Conservation (phyloP, 805 yeast genomes). For the Metschnikowia gelsemii region DNA sequence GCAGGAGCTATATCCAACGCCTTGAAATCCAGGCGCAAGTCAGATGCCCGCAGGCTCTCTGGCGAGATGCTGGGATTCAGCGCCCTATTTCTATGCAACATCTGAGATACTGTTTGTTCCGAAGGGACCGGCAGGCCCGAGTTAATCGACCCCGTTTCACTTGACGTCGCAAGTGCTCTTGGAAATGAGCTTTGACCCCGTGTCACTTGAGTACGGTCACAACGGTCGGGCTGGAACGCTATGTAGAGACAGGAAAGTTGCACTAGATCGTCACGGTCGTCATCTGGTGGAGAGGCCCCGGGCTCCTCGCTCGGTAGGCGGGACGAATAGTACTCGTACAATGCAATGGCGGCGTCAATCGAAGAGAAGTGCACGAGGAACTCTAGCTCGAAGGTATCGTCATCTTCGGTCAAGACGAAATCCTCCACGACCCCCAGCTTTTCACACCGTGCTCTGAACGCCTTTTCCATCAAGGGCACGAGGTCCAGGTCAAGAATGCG, state of each 20-base stretch:
- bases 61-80: slow-evolving; percentile 2
- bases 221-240: slow-evolving; percentile 36
- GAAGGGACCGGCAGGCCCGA: slow-evolving; percentile 1
- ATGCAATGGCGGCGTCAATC: slow-evolving; percentile 46
- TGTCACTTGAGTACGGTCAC: slow-evolving; percentile 27
- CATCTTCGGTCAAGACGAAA: slow-evolving; percentile 23
- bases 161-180: not conserved
- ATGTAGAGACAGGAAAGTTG: slow-evolving; percentile 21
- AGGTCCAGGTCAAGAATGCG: slow-evolving; percentile 13
- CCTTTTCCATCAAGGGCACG: slow-evolving; percentile 20
- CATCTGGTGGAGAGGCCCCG: slow-evolving; percentile 20
- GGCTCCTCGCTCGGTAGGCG: slow-evolving; percentile 22
- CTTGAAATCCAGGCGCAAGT: slow-evolving; percentile 8
- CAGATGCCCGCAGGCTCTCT: slow-evolving; percentile 9
- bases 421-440: slow-evolving; percentile 45
- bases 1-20: not conserved
- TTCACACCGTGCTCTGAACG: slow-evolving; percentile 31
- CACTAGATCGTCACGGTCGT: slow-evolving; percentile 13
- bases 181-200: not conserved
- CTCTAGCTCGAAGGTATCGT: slow-evolving; percentile 13
- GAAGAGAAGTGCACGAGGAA: slow-evolving; percentile 41
- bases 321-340: slow-evolving; percentile 35
- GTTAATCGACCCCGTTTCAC: not conserved
- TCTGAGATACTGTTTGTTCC: not conserved
- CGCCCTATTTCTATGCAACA: not conserved